Evolutionary conservation across 306 rosid species (phyloP), one percentile per base, ranked within the genome.

Genomic region (Abrus pulchellus): DNA sequence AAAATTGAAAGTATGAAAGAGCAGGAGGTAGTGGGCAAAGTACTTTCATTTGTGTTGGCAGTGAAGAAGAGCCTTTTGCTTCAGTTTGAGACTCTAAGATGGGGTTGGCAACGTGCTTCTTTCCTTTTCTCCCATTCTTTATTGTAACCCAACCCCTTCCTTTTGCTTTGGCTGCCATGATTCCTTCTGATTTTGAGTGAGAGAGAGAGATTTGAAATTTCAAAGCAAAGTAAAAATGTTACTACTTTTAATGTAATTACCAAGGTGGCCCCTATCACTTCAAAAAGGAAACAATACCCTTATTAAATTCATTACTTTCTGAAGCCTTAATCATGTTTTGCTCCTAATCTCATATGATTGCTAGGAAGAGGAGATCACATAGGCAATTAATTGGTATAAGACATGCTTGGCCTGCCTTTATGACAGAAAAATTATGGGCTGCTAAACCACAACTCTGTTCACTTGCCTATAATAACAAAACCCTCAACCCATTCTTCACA

Each of bases 101-200:
- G 79, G 86, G 78, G 76, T 80, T 89, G 84, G 76, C 85, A 82
- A 91, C 88, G 80, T 86, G 86, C 86, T 89, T 76, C 86, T 86
- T 85, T 81, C 73, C 85, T 75, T 81, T 86, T 81, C 78, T 74
- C 84, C 74, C 80, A 82, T 86, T 90, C 90, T 90, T 89, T 90
- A 89, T 78, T 89, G 78, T 53, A 80, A 56, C 72, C 80, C 89
- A 63, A 72, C 83, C 75, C 85, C 67, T 72, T 32, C 55, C 82
- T 88, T 89, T 89, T 91, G 88, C 93, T 93, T 91, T 91, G 91
- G 87, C 89, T 75, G 86, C 84, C 93, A 83, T 85, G 83, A 93
- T 83, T 78, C 84, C 75, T 70, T 74, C 53, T 82, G 69, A 71
- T 83, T 68, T 78, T 76, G 65, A 77, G 80, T 55, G 66, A 67